These are phyloP conservation scores for Salvia sclarea DNA, from an alignment of 305 asterid species.

Conservation along the genomic window DNA sequence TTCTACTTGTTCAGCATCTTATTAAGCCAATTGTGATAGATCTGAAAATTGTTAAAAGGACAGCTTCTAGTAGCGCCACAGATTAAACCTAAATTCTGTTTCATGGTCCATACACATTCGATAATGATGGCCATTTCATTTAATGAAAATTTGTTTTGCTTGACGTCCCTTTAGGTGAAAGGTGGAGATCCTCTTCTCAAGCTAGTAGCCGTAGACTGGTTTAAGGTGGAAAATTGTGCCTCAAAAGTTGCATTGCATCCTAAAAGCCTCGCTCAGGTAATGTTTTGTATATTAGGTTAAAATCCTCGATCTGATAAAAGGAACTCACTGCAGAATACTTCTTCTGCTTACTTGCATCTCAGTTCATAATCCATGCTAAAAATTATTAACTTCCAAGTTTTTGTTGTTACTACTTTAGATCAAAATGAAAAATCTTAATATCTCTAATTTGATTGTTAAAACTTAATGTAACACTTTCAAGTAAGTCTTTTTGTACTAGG, in stretches of 20 bases:
- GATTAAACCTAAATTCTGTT: not conserved
- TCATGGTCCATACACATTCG: not conserved
- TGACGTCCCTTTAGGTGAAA: conserved; percentile 61
- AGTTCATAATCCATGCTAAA: conserved; percentile 1
- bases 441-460: conserved; percentile 20
- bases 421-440: not conserved
- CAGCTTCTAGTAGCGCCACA: conserved; percentile 4
- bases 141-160: conserved; percentile 17
- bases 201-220: conserved; percentile 99
- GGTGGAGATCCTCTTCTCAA: conserved; percentile 96
- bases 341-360: conserved; percentile 2
- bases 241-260: conserved; percentile 84
- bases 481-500: conserved; percentile 7
- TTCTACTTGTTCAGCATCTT: too few species aligned
- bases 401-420: conserved; percentile 6
- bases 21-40: too few species aligned
- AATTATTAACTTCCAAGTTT: not conserved
- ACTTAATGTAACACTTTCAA: conserved; percentile 18
- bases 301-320: conserved; percentile 1
- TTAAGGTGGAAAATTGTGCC: conserved; percentile 64
- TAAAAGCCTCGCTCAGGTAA: conserved; percentile 82
- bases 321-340: conserved; percentile 7
- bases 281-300: conserved; percentile 2
- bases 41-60: not conserved
- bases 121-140: conserved; percentile 17